Evolutionary conservation across 1,284 basidiomycete genomes (phyloP).

Genomic region (Malassezia caprae): DNA sequence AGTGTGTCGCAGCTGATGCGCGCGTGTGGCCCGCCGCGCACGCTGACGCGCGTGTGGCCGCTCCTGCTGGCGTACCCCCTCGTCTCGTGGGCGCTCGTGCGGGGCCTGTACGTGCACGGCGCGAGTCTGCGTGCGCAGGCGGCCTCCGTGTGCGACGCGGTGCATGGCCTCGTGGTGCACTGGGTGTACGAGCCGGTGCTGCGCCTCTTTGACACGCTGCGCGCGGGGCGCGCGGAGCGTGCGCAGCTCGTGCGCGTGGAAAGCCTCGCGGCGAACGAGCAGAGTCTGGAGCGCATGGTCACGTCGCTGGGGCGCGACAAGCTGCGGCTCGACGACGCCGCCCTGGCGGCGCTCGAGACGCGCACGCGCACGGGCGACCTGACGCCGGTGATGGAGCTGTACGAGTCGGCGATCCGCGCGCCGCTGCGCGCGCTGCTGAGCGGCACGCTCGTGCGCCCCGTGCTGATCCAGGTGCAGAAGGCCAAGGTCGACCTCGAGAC

Average conservation of each 20-base stretch:
- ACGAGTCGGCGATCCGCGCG: slow-evolving; percentile 78
- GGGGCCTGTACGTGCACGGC: slow-evolving; percentile 30
- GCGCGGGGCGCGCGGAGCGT: slow-evolving; percentile 63
- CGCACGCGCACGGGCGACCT: slow-evolving; percentile 68
- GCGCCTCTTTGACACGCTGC: slow-evolving; percentile 71
- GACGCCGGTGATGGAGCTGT: slow-evolving; percentile 74
- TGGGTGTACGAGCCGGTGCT: slow-evolving; percentile 82
- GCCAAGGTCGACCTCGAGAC: slow-evolving; percentile 91
- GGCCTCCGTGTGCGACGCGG: slow-evolving; percentile 61
- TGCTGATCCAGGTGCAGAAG: slow-evolving; percentile 91
- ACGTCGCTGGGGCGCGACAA: slow-evolving; percentile 72
- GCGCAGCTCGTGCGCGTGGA: slow-evolving; percentile 61
- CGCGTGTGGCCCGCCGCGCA: slow-evolving; percentile 23
- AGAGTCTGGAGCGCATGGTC: slow-evolving; percentile 90
- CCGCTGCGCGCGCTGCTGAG: slow-evolving; percentile 71
- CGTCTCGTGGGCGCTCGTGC: slow-evolving; percentile 18
- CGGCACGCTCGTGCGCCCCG: slow-evolving; percentile 71
- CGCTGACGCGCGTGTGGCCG: slow-evolving; percentile 32
- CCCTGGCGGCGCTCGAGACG: slow-evolving; percentile 57
- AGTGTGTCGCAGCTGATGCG: slow-evolving; percentile 2
- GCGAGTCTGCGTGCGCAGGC: slow-evolving; percentile 49
- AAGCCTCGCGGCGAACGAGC: slow-evolving; percentile 65
- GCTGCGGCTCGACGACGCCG: slow-evolving; percentile 56
- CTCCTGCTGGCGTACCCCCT: slow-evolving; percentile 32
- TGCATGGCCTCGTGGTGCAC: slow-evolving; percentile 64